Base-by-base conservation (phyloP, 805 yeast genomes). In the Saturnispora sanitii region DNA sequence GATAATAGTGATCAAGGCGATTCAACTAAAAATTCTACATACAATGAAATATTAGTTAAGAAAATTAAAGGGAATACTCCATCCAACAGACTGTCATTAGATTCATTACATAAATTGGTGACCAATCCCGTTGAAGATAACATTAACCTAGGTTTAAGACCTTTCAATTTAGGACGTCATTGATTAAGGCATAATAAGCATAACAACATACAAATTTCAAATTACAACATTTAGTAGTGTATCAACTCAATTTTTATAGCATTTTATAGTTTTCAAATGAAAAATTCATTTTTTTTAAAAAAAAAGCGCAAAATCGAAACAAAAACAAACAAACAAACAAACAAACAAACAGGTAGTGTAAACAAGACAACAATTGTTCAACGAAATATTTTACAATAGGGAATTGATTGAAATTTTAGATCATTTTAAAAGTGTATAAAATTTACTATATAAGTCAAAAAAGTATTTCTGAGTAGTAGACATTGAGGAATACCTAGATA, bases 401-500 rank as follows among this genome's bases (percentile, higher is more conserved):
- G 11, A 6, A 34, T 26, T 4, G n/a, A 16, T 35, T 20, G 5
- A 29, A 37, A 16, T 30, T 23, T 13, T 17, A 27, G 17, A 21
- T 20, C 15, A 9, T 23, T 19, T 30, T 32, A n/a, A 22, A 31
- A 27, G 9, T 33, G 19, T 39, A 27, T 15, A 31, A 17, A 39
- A 27, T 23, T 23, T 16, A 33, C 35, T 12, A 9, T 17, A 19
- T 12, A 33, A 16, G 18, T 21, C 27, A 40, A 40, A 34, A 31
- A 15, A 36, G 26, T 9, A 29, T 5, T 30, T 13, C 11, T 21
- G 23, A 40, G 20, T 6, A 15, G 11, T 30, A 29, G 11, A 30
- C 21, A 27, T 13, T 21, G n/a, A 12, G 30, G 33, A 12, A 32
- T 23, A 40, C 21, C 21, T 16, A 64, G 62, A 52, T 35, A 48